phyloP scores from a whole-genome alignment of 1,284 basidiomycete genomes.

The Pterula multifida region DNA sequence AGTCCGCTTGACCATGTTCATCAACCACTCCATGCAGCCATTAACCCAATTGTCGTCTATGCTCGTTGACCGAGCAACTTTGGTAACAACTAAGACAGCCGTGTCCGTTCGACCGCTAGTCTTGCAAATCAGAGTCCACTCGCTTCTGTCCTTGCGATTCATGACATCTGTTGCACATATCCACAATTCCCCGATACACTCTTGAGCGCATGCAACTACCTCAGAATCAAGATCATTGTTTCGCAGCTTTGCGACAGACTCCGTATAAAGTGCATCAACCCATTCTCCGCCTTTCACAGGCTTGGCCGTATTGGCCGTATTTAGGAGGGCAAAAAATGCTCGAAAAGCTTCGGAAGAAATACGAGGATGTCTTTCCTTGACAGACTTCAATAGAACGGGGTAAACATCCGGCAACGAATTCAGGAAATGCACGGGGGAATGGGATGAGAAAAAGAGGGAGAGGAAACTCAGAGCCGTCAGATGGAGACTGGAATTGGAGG shows the following conservation, averaged over 20 bases:
- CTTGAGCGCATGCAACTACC: conserved; percentile 75
- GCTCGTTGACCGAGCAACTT: conserved; percentile 37
- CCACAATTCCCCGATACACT: conserved; percentile 78
- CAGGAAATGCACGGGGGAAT: conserved; percentile 57
- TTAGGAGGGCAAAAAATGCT: conserved; percentile 60
- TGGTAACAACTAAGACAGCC: conserved; percentile 60
- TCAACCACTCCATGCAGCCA: conserved; percentile 66
- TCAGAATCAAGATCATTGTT: conserved; percentile 86
- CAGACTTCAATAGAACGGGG: conserved; percentile 61
- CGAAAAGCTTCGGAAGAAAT: conserved; percentile 78
- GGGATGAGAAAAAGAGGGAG: conserved; percentile 71
- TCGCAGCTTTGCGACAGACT: conserved; percentile 59
- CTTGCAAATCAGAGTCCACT: conserved; percentile 76
- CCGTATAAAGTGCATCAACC: conserved; percentile 62
- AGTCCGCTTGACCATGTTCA: conserved; percentile 69
- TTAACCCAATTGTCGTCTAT: conserved; percentile 74
- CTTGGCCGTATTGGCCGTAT: conserved; percentile 43
- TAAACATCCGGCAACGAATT: conserved; percentile 54
- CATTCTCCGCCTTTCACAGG: conserved; percentile 51
- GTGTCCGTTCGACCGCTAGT: conserved; percentile 63
- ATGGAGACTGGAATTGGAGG: conserved; percentile 64
- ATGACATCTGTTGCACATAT: conserved; percentile 72
- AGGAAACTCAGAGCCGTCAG: conserved; percentile 80
- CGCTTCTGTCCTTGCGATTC: conserved; percentile 45
- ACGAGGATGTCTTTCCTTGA: conserved; percentile 64